phyloP scores from a whole-genome alignment of 768 basidiomycete species.

The Bullera alba region DNA sequence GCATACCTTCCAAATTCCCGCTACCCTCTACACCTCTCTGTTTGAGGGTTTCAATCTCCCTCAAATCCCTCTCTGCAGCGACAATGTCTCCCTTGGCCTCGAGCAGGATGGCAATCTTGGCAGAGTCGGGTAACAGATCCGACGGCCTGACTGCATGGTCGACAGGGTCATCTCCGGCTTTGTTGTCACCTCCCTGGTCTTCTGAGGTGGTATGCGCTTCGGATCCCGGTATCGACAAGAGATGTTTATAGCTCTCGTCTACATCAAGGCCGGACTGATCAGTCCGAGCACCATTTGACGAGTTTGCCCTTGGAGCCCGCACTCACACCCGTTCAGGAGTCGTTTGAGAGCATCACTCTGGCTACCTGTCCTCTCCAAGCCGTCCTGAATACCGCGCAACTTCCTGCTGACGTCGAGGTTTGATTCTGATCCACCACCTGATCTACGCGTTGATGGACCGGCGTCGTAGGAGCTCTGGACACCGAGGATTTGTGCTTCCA shows the following conservation, averaged over 20 bases:
- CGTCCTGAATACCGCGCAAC: slow-evolving; percentile 13
- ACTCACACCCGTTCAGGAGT: slow-evolving; percentile 29
- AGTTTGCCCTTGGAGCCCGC: background rate
- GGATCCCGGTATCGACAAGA: slow-evolving; percentile 9
- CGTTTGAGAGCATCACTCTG: slow-evolving; percentile 26
- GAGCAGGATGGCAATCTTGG: slow-evolving; percentile 28
- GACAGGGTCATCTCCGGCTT: background rate
- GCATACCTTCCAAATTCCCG: slow-evolving; percentile 29
- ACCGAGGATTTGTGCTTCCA: slow-evolving; percentile 28
- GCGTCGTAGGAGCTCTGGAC: background rate
- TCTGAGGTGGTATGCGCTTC: background rate
- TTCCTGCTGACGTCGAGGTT: background rate
- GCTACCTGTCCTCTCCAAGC: slow-evolving; percentile 12
- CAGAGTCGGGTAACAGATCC: slow-evolving; percentile 20
- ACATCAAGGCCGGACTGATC: background rate
- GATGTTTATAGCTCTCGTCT: slow-evolving; percentile 31
- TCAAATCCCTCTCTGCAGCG: slow-evolving; percentile 24
- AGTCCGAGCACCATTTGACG: background rate
- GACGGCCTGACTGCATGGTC: background rate
- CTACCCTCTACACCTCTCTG: slow-evolving; percentile 23
- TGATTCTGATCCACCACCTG: too few relatives aligned
- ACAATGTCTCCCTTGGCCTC: slow-evolving; percentile 29
- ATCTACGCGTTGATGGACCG: too few relatives aligned
- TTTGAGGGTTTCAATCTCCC: slow-evolving; percentile 28
- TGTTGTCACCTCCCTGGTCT: background rate